phyloP scores from a whole-genome alignment of 805 yeast genomes.

The Metschnikowia drakensbergensis region DNA sequence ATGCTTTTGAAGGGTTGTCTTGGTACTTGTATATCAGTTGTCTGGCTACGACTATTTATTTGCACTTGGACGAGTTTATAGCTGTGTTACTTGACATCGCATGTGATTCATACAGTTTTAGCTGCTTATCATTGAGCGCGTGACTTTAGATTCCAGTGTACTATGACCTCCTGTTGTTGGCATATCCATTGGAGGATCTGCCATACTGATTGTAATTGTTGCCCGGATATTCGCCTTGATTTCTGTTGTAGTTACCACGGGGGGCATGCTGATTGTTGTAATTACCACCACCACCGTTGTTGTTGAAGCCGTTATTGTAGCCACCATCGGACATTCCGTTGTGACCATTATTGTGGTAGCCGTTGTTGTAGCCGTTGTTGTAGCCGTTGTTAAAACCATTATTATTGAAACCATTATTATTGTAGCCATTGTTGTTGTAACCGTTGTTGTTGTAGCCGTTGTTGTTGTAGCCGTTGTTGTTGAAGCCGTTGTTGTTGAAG shows the following conservation, averaged over 20 bases:
- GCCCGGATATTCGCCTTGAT: conserved; percentile 5
- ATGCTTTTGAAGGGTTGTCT: background rate
- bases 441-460: background rate
- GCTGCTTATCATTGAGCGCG: background rate
- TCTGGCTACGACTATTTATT: too few relatives aligned
- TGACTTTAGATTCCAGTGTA: background rate
- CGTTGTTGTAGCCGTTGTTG: background rate
- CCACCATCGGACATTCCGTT: background rate
- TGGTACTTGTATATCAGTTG: too few relatives aligned
- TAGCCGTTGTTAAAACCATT: background rate
- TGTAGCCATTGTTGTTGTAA: background rate
- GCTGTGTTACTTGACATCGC: background rate
- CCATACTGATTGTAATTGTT: conserved; percentile 3
- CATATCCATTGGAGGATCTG: background rate
- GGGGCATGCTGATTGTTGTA: conserved; percentile 7
- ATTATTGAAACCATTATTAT: conserved; percentile 1
- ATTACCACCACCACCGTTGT: background rate
- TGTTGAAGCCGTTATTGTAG: conserved; percentile 1
- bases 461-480: background rate
- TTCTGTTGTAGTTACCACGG: conserved; percentile 1
- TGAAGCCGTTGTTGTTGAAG: background rate
- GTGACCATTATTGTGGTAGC: background rate
- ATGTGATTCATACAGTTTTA: background rate
- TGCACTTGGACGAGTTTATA: too few relatives aligned
- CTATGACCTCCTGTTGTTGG: background rate